Percentiles rank a stretch among this genome's conserved stretches.
phyloP scores from a whole-genome alignment of 495 filamentous ascomycete genomes.

The Aspergillus indologenus region DNA sequence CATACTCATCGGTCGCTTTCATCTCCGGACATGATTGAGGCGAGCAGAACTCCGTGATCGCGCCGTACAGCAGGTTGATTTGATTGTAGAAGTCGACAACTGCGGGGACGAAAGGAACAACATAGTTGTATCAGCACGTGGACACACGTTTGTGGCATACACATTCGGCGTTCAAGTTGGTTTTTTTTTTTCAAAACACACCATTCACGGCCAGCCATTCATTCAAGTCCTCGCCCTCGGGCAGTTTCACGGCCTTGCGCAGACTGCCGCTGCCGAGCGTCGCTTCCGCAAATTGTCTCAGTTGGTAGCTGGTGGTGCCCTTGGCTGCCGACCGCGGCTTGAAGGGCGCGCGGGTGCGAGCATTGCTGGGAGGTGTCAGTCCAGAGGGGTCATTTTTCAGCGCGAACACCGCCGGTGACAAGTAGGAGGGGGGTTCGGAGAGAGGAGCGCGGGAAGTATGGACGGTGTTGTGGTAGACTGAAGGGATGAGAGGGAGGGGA shows the following conservation, averaged over 20 bases:
- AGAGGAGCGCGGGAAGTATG: slow-evolving; percentile 32
- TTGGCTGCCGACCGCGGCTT: slow-evolving; percentile 83
- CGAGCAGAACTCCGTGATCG: slow-evolving; percentile 98
- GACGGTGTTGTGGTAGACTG: slow-evolving; percentile 29
- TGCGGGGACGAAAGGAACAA: slow-evolving; percentile 33
- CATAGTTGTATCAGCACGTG: slow-evolving; percentile 7
- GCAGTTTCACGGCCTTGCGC: slow-evolving; percentile 92
- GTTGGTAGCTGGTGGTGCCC: slow-evolving; percentile 90
- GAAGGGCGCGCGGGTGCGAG: slow-evolving; percentile 85
- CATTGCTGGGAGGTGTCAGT: slow-evolving; percentile 68
- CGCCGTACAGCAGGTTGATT: slow-evolving; percentile 96
- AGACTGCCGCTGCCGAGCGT: slow-evolving; percentile 93
- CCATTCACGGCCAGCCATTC: slow-evolving; percentile 98
- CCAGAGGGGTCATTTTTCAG: slow-evolving; percentile 36
- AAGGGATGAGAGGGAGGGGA: slow-evolving; percentile 23
- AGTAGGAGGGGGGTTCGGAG: slow-evolving; percentile 39
- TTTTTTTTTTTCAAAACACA: slow-evolving; percentile 33
- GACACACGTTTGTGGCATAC: too few relatives aligned
- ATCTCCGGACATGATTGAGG: slow-evolving; percentile 96
- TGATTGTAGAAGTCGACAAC: slow-evolving; percentile 99
- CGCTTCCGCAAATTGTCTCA: slow-evolving; percentile 96
- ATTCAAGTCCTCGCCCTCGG: slow-evolving; percentile 94
- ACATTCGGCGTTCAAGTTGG: neutral
- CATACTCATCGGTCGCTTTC: slow-evolving; percentile 98
- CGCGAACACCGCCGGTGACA: slow-evolving; percentile 41